Evolutionary conservation across 768 basidiomycete genomes (phyloP).

Genomic region (Leccinum broughii): DNA sequence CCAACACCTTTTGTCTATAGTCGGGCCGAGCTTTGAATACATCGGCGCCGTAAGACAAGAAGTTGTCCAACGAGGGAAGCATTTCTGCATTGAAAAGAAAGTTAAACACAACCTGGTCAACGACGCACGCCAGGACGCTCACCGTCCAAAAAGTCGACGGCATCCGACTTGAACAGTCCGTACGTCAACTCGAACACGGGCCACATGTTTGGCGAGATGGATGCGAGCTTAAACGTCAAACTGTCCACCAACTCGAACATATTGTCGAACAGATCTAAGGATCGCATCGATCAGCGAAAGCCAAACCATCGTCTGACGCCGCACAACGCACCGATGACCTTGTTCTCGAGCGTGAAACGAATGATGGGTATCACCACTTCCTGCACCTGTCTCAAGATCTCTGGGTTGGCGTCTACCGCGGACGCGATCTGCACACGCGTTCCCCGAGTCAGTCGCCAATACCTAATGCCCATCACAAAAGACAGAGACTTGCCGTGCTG

Average conservation of each 20-base stretch:
- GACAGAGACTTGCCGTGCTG: constrained; percentile 55
- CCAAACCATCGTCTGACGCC: background rate
- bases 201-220: constrained; percentile 84
- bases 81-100: constrained; percentile 56
- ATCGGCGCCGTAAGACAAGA: constrained; percentile 80
- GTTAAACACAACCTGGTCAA: background rate
- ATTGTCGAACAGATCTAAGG: constrained; percentile 78
- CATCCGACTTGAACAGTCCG: constrained; percentile 78
- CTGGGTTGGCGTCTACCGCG: constrained; percentile 69
- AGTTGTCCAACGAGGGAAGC: constrained; percentile 87
- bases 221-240: constrained; percentile 76
- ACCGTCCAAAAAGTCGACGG: constrained; percentile 88
- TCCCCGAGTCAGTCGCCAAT: background rate
- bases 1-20: constrained; percentile 77
- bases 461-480: background rate
- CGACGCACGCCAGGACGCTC: constrained; percentile 8
- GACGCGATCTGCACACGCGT: constrained; percentile 60
- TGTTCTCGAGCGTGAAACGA: constrained; percentile 71
- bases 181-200: constrained; percentile 83
- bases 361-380: constrained; percentile 81
- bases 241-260: constrained; percentile 85
- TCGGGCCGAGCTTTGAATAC: constrained; percentile 69
- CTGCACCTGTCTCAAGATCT: constrained; percentile 77
- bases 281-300: background rate
- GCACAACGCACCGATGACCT: constrained; percentile 61